phyloP scores from a whole-genome alignment of 1,139 yeast species.

The Kurtzmaniella quercitrusa region DNA sequence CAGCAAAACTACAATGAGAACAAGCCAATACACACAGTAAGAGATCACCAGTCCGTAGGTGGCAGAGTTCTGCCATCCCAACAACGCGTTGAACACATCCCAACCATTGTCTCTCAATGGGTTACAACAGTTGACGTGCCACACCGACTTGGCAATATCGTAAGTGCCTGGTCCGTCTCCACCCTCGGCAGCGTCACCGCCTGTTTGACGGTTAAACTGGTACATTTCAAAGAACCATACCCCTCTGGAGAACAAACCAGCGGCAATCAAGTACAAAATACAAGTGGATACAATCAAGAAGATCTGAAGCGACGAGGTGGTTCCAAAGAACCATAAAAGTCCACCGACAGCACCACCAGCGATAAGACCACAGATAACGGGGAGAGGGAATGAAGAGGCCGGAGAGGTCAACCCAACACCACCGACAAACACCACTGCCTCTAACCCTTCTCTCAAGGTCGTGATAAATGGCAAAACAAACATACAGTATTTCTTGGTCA shows the following conservation, averaged over 20 bases:
- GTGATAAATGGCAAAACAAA: conserved; percentile 41
- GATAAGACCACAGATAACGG: conserved; percentile 25
- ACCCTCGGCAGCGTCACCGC: conserved; percentile 44
- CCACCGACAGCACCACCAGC: conserved; percentile 32
- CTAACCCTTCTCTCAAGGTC: conserved; percentile 44
- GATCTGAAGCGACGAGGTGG: conserved; percentile 36
- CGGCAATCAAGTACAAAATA: conserved; percentile 40
- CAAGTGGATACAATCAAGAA: conserved; percentile 36
- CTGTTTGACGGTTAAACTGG: conserved; percentile 34
- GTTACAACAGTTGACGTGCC: conserved; percentile 48
- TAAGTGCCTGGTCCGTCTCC: conserved; percentile 47
- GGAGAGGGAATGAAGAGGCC: conserved; percentile 30
- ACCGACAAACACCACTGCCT: conserved; percentile 43
- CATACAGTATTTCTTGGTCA: conserved; percentile 34
- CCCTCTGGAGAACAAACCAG: conserved; percentile 43
- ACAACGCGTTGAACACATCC: conserved; percentile 42
- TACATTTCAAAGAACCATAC: conserved; percentile 44
- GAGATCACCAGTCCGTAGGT: conserved; percentile 41
- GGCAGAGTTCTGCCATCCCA: conserved; percentile 48
- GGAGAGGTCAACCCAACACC: conserved; percentile 44
- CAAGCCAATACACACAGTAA: conserved; percentile 34
- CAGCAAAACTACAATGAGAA: conserved; percentile 19
- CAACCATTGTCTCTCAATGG: conserved; percentile 44
- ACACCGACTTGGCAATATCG: conserved; percentile 34
- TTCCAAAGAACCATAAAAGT: conserved; percentile 35